Base-by-base conservation (phyloP, 2,329 filamentous ascomycete species). In the Nothopassalora personata region DNA sequence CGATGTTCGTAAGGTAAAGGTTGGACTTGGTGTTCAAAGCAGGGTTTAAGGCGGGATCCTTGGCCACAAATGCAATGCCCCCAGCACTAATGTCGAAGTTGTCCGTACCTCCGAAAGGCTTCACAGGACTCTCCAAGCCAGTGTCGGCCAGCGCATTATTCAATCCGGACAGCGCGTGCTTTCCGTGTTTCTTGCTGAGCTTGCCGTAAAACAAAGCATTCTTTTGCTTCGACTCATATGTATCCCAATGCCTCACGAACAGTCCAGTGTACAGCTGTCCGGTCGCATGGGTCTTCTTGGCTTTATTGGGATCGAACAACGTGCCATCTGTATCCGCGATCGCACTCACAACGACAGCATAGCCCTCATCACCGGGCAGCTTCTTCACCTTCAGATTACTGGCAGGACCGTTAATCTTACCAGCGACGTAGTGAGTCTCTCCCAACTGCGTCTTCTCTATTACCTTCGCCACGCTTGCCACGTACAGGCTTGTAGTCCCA, bases 11-110 rank as follows among this genome's bases (percentile, higher is more conserved):
- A 50, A 87, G 84, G 73, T 94, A 96, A 33, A 95, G 81, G 68
- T 94, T 89, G 0, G 87, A 87, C 68, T 92, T 93, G 5, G 91
- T 96, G 72, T 89, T 85, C 58, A 88, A 82, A 0, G 89, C 89
- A 3, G 83, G 85, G 67, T 88, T 85, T 28, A 91, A 74, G 10
- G 83, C 77, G 0, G 88, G 88, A 67, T 91, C 89, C 66, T 90
- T 90, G 8, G 89, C 83, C 9, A 91, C 83, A 68, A 92, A 92
- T 6, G 86, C 83, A 54, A 93, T 80, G 4, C 56, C 36, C 0
- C 87, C 88, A 31, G 76, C 74, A 59, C 85, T 81, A 59, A 93
- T 83, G 68, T 95, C 90, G 68, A 92, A 96, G 72, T 95, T 87
- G n/a, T 85, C 83, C 0, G 84, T 77, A 19, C 88, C 90, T 3